Base-by-base conservation (phyloP, 169 alveolate genomes). In the Eimeria tenella region DNA sequence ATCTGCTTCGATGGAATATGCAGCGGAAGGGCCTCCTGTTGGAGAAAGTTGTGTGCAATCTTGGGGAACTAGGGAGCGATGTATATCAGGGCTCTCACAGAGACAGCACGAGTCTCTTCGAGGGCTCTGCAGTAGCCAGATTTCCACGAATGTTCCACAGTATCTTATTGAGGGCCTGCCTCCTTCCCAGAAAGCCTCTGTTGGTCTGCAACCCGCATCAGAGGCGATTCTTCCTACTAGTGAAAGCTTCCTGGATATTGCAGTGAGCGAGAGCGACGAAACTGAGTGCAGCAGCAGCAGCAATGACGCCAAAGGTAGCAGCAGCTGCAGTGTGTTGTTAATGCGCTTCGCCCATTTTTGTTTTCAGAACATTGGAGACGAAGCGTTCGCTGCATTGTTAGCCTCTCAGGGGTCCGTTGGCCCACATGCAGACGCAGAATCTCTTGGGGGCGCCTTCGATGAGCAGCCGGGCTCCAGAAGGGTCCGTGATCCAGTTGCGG, bases 71-170 rank as follows among this genome's bases (percentile, higher is more conserved):
- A 79, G 56, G 71, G 53, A 10, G 4, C 70, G 31, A n/a, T 63
- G 53, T 15, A 52, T 21, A 17, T 21, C 55, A 6, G 56, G 56
- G 93, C 21, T 52, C 58, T 71, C 60, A 15, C 70, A 84, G 81
- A 49, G 79, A 5, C 42, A 60, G 62, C 42, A 19, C 62, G 62
- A 52, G 62, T 75, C 13, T 52, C 21, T 13, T 58, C 31, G 21
- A 17, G 75, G 63, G 62, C 60, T 58, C 52, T 83, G 90, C 90
- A 83, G 75, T 58, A 83, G 90, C 79, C 90, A 83, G 42, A 60
- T 19, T 9, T 19, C 23, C 9, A 58, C 5, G 50, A 58, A 11
- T 56, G 90, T 75, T 11, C 62, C 77, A 10, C 19, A 75, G 42
- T 23, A 56, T 5, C 60, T 83, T 4, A 31, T 50, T n/a, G 58